A percentile compares a stretch with the other conserved stretches of the same genome.
Conservation (phyloP, 2,329 filamentous ascomycete genomes). For the Pseudogymnoascus destructans region DNA sequence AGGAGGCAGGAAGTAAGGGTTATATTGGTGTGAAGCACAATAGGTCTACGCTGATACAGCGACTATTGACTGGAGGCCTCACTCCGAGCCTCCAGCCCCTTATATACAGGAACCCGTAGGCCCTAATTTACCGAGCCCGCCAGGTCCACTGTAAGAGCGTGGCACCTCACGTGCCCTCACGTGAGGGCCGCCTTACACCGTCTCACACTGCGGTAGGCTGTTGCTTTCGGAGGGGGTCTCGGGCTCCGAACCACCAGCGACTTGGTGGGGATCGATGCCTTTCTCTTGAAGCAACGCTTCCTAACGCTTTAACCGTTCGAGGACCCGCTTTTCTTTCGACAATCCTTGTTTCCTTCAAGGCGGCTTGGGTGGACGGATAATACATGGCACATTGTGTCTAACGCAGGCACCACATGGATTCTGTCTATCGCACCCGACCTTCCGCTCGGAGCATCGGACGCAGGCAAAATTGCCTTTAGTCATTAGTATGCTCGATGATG, state of each 20-base stretch:
- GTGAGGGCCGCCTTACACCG: too few species aligned
- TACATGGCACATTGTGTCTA: conserved; percentile 20
- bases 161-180: too few species aligned
- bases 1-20: too few species aligned
- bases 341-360: conserved; percentile 10
- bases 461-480: conserved; percentile 9
- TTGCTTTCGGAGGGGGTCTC: conserved; percentile 3
- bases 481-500: not conserved
- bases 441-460: conserved; percentile 20
- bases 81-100: too few species aligned
- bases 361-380: conserved; percentile 9
- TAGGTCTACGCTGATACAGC: too few species aligned
- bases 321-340: conserved; percentile 10
- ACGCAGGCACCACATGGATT: conserved; percentile 33
- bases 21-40: too few species aligned
- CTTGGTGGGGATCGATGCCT: conserved; percentile 16
- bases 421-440: conserved; percentile 31
- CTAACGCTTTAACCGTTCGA: conserved; percentile 13
- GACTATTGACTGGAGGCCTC: too few species aligned
- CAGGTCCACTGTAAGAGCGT: too few species aligned
- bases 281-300: conserved; percentile 15
- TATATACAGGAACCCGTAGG: too few species aligned
- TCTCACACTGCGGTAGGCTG: conserved; percentile 1
- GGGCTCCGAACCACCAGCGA: conserved; percentile 9
- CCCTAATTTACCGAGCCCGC: too few species aligned